These are phyloP conservation scores for Cnidoscolus chayamansa DNA, from an alignment of 441 rosid species.

Conservation along the genomic window DNA sequence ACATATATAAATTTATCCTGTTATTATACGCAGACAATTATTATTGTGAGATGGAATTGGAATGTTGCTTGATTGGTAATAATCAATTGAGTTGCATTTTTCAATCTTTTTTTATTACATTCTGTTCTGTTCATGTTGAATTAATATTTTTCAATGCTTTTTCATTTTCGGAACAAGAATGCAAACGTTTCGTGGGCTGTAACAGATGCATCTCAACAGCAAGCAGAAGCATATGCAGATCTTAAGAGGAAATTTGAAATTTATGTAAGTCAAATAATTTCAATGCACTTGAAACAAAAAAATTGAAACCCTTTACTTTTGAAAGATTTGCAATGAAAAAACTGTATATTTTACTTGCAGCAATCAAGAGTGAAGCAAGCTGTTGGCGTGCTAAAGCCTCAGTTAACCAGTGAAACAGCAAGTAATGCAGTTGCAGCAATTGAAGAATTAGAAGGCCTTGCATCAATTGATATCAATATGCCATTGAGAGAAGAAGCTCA, in stretches of 20 bases:
- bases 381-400: constrained; percentile 49
- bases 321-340: too few relatives aligned
- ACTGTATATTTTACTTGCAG: constrained; percentile 35
- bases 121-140: not conserved
- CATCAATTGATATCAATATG: constrained; percentile 38
- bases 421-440: constrained; percentile 44
- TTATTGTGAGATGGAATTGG: too few relatives aligned
- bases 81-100: not conserved
- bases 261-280: constrained; percentile 51
- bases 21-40: too few relatives aligned
- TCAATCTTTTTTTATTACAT: not conserved
- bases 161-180: constrained; percentile 30
- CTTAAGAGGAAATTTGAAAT: constrained; percentile 58
- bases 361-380: constrained; percentile 63
- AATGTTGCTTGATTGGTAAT: too few relatives aligned
- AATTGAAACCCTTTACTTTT: too few relatives aligned
- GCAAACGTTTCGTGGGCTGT: constrained; percentile 17
- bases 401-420: constrained; percentile 38
- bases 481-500: constrained; percentile 39
- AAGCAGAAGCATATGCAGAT: constrained; percentile 37
- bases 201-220: constrained; percentile 23
- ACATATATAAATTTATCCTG: not conserved
- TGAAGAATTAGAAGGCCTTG: constrained; percentile 62
- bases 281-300: not conserved
- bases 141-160: constrained; percentile 8